Evolutionary conservation across 176 grass and related monocot species (phyloP).

Genomic region (Eragrostis curvula): DNA sequence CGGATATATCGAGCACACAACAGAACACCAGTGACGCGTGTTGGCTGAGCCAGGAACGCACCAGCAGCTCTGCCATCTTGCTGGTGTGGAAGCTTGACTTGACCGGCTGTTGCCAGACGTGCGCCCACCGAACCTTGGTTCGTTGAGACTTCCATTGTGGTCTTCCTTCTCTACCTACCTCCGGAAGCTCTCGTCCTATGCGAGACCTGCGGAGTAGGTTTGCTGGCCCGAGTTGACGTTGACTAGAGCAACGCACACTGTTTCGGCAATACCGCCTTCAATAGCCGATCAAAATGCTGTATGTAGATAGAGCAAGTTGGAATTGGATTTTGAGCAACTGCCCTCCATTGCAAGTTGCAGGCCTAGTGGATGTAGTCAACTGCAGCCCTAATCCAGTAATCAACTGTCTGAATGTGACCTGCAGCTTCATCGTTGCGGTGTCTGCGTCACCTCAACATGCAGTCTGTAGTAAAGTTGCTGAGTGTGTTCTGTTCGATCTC

Average conservation of each 20-base stretch:
- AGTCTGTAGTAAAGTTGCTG: neutral
- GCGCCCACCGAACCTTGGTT: too few relatives aligned
- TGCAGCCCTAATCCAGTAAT: neutral
- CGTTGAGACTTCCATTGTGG: too few relatives aligned
- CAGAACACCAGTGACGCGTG: neutral
- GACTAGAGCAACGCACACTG: neutral
- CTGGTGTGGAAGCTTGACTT: neutral
- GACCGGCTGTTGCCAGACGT: neutral
- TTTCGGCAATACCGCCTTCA: neutral
- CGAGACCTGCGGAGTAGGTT: too few relatives aligned
- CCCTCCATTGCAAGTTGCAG: neutral
- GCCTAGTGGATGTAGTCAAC: neutral
- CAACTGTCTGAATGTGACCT: neutral
- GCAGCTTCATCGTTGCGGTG: neutral
- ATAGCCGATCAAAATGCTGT: too few relatives aligned
- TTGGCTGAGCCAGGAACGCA: neutral
- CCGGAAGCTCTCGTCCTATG: too few relatives aligned
- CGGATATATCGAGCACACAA: neutral
- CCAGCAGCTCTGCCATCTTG: too few relatives aligned
- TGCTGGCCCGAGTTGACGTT: neutral
- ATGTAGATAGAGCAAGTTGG: neutral
- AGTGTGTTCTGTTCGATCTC: neutral
- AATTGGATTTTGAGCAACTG: neutral
- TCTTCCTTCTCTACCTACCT: too few relatives aligned
- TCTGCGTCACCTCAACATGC: neutral